These are phyloP conservation scores for Tirmania nivea DNA, from an alignment of 495 filamentous ascomycete genomes.

Conservation along the genomic window DNA sequence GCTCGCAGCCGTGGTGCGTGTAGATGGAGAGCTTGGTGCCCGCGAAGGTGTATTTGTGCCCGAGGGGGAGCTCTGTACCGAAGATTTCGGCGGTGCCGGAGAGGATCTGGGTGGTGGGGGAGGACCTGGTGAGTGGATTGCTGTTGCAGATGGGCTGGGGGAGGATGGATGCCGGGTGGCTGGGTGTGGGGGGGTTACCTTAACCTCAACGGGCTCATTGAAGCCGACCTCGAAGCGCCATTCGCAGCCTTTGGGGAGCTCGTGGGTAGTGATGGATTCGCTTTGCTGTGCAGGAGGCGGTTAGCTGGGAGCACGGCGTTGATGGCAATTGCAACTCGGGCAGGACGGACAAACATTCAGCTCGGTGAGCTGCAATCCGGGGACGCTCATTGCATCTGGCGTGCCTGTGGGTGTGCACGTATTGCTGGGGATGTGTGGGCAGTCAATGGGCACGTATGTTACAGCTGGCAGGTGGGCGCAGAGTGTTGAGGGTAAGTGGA, in stretches of 20 bases:
- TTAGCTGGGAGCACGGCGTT: neutral
- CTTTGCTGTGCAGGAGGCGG: constrained; percentile 1
- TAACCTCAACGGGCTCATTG: constrained; percentile 37
- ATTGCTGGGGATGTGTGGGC: too few species aligned
- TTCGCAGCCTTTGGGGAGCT: constrained; percentile 37
- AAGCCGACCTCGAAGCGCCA: constrained; percentile 83
- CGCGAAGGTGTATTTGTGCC: constrained; percentile 58
- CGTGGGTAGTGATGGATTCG: constrained; percentile 11
- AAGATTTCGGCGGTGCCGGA: constrained; percentile 82
- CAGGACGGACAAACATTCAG: constrained; percentile 15
- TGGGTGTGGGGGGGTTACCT: constrained; percentile 23
- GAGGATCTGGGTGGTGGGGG: constrained; percentile 34
- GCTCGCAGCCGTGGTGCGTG: constrained; percentile 69
- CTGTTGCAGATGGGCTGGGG: neutral
- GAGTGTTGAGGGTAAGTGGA: too few species aligned
- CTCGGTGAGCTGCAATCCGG: constrained; percentile 15
- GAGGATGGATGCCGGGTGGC: neutral
- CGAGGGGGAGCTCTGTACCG: constrained; percentile 75
- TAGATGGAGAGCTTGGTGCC: constrained; percentile 71
- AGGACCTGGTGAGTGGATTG: neutral
- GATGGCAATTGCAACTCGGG: constrained; percentile 8
- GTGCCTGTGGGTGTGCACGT: too few species aligned
- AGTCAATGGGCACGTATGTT: too few species aligned
- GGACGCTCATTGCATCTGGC: constrained; percentile 10
- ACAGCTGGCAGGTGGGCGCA: too few species aligned